Evolutionary conservation across 73 alveolate genomes (phyloP), one percentile per base, ranked within the genome.

Genomic region (Paramecium pentaurelia): DNA sequence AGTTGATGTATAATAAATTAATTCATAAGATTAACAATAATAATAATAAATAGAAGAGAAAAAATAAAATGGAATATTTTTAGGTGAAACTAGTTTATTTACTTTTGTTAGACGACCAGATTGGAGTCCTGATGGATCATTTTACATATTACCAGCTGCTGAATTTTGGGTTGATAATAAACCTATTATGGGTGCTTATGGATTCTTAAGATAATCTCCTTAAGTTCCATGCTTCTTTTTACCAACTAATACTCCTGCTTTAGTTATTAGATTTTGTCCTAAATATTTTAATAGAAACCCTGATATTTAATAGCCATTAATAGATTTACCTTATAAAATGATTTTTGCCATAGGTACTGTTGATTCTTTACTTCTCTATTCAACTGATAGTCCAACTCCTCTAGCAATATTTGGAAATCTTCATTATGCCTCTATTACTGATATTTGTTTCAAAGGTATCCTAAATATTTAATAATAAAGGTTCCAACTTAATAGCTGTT

Each of bases 41-140:
- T 86, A 93, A 54, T 54, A 54, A 54, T 70, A 58, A 73, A 16
- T 64, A 44, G 86, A 25, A 90, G 93, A 34, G 86, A 91, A 28
- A 27, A 71, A 51, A 88, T 47, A 92, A 51, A 92, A 93, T 60
- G 87, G 98, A 22, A 96, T 96, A 96, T 96, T 96, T 84, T 91
- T 96, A 10, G 99, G 97, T 64, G 99, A 96, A 68, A 96, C 94
- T 18, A 98, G 96, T 91, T 96, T 96, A 64, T 83, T 86, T 36
- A 84, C 98, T 2, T 98, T 98, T 88, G 98, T 96, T 16, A 51
- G 99, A 83, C 88, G 99, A 84, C 97, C 97, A 45, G 93, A 97
- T 60, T 98, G 98, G 95, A 95, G 99, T 92, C 99, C 99, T 6
- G 99, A 98, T 86, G 99, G 99, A 28, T 71, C 96, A 2, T 94